Percentiles rank a stretch among this genome's conserved stretches.
Evolutionary conservation across 2,329 filamentous ascomycete species (phyloP).

Genomic region (Xenosphaeropsis pyriputrescens): DNA sequence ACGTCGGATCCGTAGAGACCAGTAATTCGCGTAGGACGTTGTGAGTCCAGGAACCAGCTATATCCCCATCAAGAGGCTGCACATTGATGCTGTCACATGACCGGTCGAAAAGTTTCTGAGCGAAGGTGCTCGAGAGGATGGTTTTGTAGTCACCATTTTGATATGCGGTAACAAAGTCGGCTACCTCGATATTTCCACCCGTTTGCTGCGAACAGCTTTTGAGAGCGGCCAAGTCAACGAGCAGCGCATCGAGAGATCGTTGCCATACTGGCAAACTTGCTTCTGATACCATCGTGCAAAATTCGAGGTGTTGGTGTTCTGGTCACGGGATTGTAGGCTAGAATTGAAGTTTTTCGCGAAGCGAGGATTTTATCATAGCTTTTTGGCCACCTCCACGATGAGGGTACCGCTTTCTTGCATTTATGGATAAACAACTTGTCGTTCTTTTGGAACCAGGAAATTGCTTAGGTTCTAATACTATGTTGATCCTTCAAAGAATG

Average conservation of each 20-base stretch:
- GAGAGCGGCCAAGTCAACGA: constrained; percentile 13
- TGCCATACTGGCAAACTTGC: background rate
- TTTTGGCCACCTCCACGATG: too few species aligned
- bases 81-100: constrained; percentile 3
- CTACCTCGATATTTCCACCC: constrained; percentile 3
- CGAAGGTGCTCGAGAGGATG: constrained; percentile 12
- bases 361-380: background rate
- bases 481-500: too few species aligned
- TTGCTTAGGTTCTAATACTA: too few species aligned
- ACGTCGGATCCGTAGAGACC: background rate
- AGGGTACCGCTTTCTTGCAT: too few species aligned
- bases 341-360: background rate
- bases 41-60: constrained; percentile 1
- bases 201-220: constrained; percentile 5
- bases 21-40: background rate
- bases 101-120: constrained; percentile 11
- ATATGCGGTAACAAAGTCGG: constrained; percentile 11
- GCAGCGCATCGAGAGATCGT: constrained; percentile 11
- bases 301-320: background rate
- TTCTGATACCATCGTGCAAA: background rate
- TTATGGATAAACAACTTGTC: too few species aligned
- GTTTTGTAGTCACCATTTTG: constrained; percentile 16
- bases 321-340: background rate
- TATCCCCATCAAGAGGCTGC: background rate
- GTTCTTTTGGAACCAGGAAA: too few species aligned